These are phyloP conservation scores for Apodospora peruviana DNA, from an alignment of 495 filamentous ascomycete species.

Conservation along the genomic window DNA sequence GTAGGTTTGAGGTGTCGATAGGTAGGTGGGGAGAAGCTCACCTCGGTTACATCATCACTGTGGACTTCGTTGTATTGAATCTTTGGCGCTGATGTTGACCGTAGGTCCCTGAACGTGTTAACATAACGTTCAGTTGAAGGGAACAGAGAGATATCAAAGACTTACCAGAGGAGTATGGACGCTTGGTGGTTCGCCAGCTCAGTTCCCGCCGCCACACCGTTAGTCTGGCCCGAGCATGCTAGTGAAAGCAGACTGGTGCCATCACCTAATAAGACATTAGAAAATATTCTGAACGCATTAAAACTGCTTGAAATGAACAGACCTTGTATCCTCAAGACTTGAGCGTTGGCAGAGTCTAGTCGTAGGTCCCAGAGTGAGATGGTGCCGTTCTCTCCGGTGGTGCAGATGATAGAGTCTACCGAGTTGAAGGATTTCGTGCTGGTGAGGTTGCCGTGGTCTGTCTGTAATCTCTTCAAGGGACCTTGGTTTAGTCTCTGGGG, in stretches of 20 bases:
- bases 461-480: conserved; percentile 34
- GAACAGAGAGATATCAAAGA: conserved; percentile 6
- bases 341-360: conserved; percentile 24
- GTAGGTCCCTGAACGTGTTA: conserved; percentile 55
- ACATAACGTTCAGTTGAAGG: not conserved
- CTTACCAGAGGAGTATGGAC: conserved; percentile 68
- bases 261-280: conserved; percentile 20
- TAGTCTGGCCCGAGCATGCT: conserved; percentile 51
- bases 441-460: conserved; percentile 51
- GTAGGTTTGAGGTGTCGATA: not conserved
- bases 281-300: not conserved
- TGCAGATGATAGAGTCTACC: conserved; percentile 41
- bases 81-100: conserved; percentile 47
- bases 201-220: conserved; percentile 67
- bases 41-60: conserved; percentile 86
- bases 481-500: conserved; percentile 36
- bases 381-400: conserved; percentile 57
- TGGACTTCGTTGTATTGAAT: conserved; percentile 78
- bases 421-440: conserved; percentile 45
- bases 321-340: conserved; percentile 39
- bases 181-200: conserved; percentile 71
- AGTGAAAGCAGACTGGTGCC: conserved; percentile 60
- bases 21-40: conserved; percentile 19
- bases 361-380: conserved; percentile 56
- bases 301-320: conserved; percentile 17